Conservation (phyloP, 2,329 filamentous ascomycete species). For the Fusarium euwallaceae region DNA sequence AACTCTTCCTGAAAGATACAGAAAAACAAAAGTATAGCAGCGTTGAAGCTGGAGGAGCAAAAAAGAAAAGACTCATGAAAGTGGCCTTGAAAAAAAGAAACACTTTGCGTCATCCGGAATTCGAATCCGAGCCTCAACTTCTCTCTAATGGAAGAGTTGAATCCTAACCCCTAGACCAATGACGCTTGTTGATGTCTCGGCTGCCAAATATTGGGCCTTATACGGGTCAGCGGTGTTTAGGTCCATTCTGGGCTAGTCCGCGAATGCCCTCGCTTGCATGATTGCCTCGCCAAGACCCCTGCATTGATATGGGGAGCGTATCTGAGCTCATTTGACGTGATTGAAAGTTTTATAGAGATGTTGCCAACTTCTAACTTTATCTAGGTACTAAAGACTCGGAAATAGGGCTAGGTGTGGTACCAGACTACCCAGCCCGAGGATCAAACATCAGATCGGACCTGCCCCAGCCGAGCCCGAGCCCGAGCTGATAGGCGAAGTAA, state of each 20-base stretch:
- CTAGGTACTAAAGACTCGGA: background rate
- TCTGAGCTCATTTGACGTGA: background rate
- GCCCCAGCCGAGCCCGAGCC: no score
- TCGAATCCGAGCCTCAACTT: constrained; percentile 34
- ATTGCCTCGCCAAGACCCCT: background rate
- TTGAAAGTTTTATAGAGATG: background rate
- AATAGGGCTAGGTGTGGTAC: background rate
- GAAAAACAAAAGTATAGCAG: background rate
- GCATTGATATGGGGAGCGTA: background rate
- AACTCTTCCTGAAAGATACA: background rate
- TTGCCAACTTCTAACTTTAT: background rate
- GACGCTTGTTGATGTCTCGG: constrained; percentile 9
- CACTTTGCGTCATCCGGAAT: constrained; percentile 25
- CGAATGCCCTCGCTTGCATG: background rate
- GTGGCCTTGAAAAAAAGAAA: background rate
- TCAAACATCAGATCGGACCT: background rate
- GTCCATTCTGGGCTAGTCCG: background rate
- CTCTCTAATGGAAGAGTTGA: constrained; percentile 30
- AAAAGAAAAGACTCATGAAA: background rate
- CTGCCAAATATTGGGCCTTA: background rate
- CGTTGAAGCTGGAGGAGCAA: background rate
- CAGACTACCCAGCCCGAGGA: background rate
- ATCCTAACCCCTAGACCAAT: constrained; percentile 32
- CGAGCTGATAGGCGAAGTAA: background rate
- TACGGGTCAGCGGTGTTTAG: background rate